phyloP scores from a whole-genome alignment of 1,284 basidiomycete species.

The Ustilago hordei region DNA sequence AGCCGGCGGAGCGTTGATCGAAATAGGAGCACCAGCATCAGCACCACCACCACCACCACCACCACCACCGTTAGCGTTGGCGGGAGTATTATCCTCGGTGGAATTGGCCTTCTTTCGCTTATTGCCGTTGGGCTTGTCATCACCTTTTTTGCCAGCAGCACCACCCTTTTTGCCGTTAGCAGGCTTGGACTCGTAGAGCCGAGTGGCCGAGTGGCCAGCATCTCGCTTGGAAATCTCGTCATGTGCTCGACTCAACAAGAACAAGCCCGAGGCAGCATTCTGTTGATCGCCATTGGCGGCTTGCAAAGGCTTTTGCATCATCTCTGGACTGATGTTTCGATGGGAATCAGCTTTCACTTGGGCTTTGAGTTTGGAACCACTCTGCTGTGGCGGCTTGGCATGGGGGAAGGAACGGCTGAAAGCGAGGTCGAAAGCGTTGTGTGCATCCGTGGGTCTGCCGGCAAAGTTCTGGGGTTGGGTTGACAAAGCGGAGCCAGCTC shows the following conservation, averaged over 20 bases:
- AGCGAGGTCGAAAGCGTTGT: slow-evolving; percentile 57
- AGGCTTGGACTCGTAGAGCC: slow-evolving; percentile 46
- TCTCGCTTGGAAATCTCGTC: slow-evolving; percentile 96
- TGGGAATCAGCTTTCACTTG: slow-evolving; percentile 30
- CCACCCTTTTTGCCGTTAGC: slow-evolving; percentile 18
- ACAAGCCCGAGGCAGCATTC: slow-evolving; percentile 76
- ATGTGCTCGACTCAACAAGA: slow-evolving; percentile 90
- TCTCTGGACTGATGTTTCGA: slow-evolving; percentile 47
- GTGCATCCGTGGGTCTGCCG: slow-evolving; percentile 29
- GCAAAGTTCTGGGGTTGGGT: slow-evolving; percentile 51
- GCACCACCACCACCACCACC: neutral
- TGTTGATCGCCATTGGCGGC: slow-evolving; percentile 44
- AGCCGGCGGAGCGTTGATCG: slow-evolving; percentile 25
- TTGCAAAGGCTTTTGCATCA: slow-evolving; percentile 40
- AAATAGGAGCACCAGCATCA: neutral
- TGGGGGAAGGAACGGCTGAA: slow-evolving; percentile 50
- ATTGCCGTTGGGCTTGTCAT: slow-evolving; percentile 44
- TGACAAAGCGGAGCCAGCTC: slow-evolving; percentile 21
- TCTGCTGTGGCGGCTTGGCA: neutral
- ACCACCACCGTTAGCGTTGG: neutral
- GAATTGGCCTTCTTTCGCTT: slow-evolving; percentile 59
- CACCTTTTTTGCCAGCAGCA: slow-evolving; percentile 12
- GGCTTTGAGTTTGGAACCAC: slow-evolving; percentile 47
- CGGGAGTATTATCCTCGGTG: slow-evolving; percentile 15
- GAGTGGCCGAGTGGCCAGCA: slow-evolving; percentile 70